Percentiles rank a stretch among this genome's conserved stretches.
Conservation (phyloP, 257 asterid genomes). For the Nicotiana undulata region DNA sequence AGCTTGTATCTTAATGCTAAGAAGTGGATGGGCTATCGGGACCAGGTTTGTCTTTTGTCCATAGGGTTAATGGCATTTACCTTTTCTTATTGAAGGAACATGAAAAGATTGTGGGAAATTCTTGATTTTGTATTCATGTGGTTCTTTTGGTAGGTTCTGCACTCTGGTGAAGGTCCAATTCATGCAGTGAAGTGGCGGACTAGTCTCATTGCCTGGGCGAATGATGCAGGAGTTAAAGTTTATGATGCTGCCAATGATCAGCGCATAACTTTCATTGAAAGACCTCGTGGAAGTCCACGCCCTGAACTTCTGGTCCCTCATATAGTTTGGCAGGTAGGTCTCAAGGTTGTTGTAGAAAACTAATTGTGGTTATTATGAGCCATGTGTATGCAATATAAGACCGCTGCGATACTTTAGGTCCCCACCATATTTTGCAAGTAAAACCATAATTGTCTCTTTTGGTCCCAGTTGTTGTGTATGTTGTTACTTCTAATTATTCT, state of each 20-base stretch:
- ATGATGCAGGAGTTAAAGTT: constrained; percentile 92
- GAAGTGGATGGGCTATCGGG: constrained; percentile 93
- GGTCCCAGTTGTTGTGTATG: background rate
- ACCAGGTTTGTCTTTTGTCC: constrained; percentile 64
- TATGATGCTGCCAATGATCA: constrained; percentile 95
- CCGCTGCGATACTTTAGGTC: background rate
- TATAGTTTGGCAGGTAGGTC: constrained; percentile 92
- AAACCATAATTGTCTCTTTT: background rate
- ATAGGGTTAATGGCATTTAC: constrained; percentile 7
- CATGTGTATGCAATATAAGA: background rate
- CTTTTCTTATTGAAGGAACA: constrained; percentile 16
- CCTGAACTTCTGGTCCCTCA: constrained; percentile 96
- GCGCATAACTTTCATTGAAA: constrained; percentile 81
- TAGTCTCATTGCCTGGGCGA: constrained; percentile 97
- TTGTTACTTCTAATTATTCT: constrained; percentile 2
- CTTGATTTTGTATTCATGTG: constrained; percentile 9
- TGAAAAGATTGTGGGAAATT: constrained; percentile 10
- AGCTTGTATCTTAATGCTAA: constrained; percentile 71
- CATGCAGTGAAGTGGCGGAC: constrained; percentile 93
- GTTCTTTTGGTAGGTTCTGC: constrained; percentile 62
- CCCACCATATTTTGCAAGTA: background rate
- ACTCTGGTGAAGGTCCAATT: constrained; percentile 98
- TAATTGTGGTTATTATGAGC: background rate
- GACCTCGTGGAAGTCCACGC: constrained; percentile 93
- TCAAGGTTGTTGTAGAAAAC: background rate